These are phyloP conservation scores for Neurospora intermedia DNA, from an alignment of 495 filamentous ascomycete species.

Conservation along the genomic window DNA sequence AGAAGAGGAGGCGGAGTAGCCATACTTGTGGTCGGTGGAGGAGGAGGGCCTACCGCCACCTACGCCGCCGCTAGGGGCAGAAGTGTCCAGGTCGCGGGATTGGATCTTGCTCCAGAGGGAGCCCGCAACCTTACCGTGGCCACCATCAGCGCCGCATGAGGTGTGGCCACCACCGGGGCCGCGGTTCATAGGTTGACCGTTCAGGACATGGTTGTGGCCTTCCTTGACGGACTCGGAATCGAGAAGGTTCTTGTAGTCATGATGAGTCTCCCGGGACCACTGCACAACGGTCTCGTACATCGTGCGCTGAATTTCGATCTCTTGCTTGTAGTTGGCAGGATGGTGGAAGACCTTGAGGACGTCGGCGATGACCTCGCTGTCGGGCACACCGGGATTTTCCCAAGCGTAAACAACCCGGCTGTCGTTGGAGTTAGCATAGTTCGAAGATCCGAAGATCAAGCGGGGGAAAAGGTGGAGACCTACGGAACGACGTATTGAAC, in stretches of 20 bases:
- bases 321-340: constrained; percentile 57
- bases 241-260: constrained; percentile 57
- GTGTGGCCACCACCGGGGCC: constrained; percentile 28
- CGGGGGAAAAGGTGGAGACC: constrained; percentile 8
- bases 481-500: constrained; percentile 73
- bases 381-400: constrained; percentile 71
- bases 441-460: no score
- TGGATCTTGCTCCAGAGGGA: constrained; percentile 43
- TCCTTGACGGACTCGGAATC: constrained; percentile 68
- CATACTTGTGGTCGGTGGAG: background rate
- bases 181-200: constrained; percentile 9
- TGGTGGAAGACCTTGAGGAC: constrained; percentile 78
- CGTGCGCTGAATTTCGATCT: constrained; percentile 63
- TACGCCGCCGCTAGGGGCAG: background rate
- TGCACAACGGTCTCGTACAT: constrained; percentile 77
- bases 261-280: constrained; percentile 60
- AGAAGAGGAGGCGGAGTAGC: constrained; percentile 1
- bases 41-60: constrained; percentile 1
- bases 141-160: constrained; percentile 24
- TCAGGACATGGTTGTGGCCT: constrained; percentile 60
- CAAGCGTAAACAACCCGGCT: constrained; percentile 64
- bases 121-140: constrained; percentile 38
- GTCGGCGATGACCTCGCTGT: constrained; percentile 69
- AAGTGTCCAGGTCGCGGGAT: constrained; percentile 8
- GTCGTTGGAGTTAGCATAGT: no score